Conservation (phyloP, 805 yeast species). For the Kuraishia cidri region DNA sequence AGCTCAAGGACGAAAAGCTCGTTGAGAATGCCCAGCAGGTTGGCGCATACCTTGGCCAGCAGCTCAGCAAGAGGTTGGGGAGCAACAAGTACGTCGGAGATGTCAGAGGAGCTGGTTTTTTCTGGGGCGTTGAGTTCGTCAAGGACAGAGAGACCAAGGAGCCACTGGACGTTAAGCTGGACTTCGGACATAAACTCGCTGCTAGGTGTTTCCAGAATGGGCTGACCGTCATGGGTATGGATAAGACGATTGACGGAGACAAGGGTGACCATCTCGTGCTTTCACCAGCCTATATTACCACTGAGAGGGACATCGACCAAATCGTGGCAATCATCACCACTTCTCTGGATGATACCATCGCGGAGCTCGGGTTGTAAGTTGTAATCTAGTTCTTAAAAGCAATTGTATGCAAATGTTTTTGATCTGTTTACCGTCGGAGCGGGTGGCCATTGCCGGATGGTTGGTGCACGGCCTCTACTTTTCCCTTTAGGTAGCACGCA, state of each 20-base stretch:
- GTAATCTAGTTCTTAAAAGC: too few species aligned
- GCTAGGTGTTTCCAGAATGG: conserved; percentile 28
- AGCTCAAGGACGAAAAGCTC: conserved; percentile 24
- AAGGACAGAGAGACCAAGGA: conserved; percentile 36
- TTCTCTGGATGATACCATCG: not conserved
- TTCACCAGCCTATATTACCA: conserved; percentile 34
- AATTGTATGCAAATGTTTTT: too few species aligned
- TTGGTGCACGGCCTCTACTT: too few species aligned
- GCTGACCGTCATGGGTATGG: conserved; percentile 27
- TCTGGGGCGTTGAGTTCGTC: conserved; percentile 45
- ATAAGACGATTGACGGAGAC: conserved; percentile 27
- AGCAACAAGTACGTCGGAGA: conserved; percentile 32
- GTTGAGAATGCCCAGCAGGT: conserved; percentile 28
- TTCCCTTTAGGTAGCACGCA: too few species aligned
- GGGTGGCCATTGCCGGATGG: too few species aligned
- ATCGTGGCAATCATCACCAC: conserved; percentile 12
- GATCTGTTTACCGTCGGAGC: too few species aligned
- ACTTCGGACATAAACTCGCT: conserved; percentile 21
- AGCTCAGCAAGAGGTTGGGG: conserved; percentile 18
- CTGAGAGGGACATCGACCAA: conserved; percentile 24
- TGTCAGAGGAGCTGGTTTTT: conserved; percentile 46
- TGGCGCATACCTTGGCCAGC: conserved; percentile 33
- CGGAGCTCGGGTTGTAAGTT: not conserved
- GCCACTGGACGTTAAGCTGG: conserved; percentile 24
- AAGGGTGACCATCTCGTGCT: conserved; percentile 36